A percentile compares a stretch with the other conserved stretches of the same genome.
Conservation (phyloP, 192 early-diverging fungal genomes). For the Tieghemiomyces parasiticus region DNA sequence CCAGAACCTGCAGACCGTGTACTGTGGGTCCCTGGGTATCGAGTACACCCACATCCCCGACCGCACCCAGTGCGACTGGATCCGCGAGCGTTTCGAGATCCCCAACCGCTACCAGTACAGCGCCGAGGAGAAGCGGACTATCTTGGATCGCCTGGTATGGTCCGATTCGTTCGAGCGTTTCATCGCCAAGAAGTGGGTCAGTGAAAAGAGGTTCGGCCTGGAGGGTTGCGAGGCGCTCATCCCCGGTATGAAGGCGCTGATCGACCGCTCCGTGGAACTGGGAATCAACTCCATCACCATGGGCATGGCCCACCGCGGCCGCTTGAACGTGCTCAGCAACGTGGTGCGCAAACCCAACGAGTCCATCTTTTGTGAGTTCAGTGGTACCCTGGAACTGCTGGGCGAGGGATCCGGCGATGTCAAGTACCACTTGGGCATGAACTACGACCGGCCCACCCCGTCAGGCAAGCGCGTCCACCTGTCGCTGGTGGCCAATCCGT, state of each 20-base stretch:
- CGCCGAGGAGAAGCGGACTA: conserved; percentile 77
- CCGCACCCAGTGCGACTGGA: conserved; percentile 93
- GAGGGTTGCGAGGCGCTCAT: conserved; percentile 96
- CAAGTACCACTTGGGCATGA: conserved; percentile 89
- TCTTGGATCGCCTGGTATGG: conserved; percentile 96
- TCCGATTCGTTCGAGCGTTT: conserved; percentile 93
- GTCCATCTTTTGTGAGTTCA: conserved; percentile 98
- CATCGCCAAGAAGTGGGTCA: conserved; percentile 90
- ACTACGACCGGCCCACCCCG: conserved; percentile 91
- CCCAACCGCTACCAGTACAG: conserved; percentile 79
- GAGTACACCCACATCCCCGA: conserved; percentile 99
- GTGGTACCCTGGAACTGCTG: conserved; percentile 65
- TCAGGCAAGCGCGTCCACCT: conserved; percentile 94
- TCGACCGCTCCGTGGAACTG: conserved; percentile 88
- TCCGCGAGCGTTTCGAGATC: conserved; percentile 80
- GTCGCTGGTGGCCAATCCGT: conserved; percentile 96
- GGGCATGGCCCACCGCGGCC: conserved; percentile 99
- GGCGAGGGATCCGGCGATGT: conserved; percentile 96
- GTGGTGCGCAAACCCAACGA: conserved; percentile 98
- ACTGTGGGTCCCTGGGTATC: conserved; percentile 88
- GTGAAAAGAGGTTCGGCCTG: conserved; percentile 94
- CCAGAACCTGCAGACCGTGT: conserved; percentile 60
- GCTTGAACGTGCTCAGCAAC: conserved; percentile 95
- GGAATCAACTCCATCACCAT: conserved; percentile 92
- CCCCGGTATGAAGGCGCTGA: conserved; percentile 96